Conservation (phyloP, 805 yeast species). For the Monosporozyma yasuniensis region DNA sequence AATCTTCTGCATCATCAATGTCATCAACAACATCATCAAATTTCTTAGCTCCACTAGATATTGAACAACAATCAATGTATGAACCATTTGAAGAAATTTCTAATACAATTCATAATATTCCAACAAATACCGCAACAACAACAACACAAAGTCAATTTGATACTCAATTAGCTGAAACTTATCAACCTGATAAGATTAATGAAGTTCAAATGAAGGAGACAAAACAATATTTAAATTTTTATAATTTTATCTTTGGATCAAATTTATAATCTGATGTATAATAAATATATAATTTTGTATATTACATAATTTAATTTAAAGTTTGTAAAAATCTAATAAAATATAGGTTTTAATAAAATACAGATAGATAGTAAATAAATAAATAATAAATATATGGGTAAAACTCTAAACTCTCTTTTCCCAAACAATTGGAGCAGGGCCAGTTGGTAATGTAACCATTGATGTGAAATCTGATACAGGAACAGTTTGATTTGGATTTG, state of each 20-base stretch:
- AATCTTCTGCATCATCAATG: neutral
- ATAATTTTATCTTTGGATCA: conserved; percentile 16
- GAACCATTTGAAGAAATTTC: neutral
- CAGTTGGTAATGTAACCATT: conserved; percentile 86
- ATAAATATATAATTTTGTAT: neutral
- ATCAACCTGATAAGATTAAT: conserved; percentile 8
- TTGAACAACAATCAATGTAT: conserved; percentile 6
- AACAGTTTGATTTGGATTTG: conserved; percentile 39
- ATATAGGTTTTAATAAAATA: neutral
- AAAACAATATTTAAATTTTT: conserved; percentile 26
- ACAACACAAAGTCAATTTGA: neutral
- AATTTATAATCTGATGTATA: conserved; percentile 5
- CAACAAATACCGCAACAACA: too few relatives aligned
- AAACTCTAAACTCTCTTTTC: conserved; percentile 52
- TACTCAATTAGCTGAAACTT: neutral
- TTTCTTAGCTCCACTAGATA: conserved; percentile 3
- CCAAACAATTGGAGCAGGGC: conserved; percentile 67
- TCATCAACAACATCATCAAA: neutral
- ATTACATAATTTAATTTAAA: neutral
- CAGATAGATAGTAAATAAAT: neutral
- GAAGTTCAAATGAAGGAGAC: conserved; percentile 23
- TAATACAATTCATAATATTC: neutral
- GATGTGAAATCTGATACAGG: conserved; percentile 74
- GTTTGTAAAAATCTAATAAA: neutral
- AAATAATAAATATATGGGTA: too few relatives aligned